phyloP scores from a whole-genome alignment of 1,139 yeast genomes.

The Pneumocystis oryctolagi region DNA sequence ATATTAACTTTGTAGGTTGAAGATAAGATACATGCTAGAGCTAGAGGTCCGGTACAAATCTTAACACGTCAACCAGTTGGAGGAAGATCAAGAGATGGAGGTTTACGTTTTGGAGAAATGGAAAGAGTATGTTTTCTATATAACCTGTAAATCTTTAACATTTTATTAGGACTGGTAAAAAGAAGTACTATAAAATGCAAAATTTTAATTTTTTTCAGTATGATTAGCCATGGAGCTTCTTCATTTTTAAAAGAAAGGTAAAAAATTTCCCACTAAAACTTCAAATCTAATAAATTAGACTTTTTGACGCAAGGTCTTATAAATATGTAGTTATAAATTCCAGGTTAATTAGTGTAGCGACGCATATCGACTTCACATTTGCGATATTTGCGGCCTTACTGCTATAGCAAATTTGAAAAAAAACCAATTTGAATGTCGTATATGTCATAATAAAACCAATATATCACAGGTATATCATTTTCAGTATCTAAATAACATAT shows the following conservation, averaged over 20 bases:
- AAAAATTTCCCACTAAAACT: neutral
- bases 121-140: constrained; percentile 68
- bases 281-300: neutral
- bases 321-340: neutral
- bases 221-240: constrained; percentile 99
- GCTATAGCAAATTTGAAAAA: constrained; percentile 94
- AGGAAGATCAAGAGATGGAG: constrained; percentile 99
- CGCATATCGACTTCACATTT: constrained; percentile 93
- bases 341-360: constrained; percentile 86
- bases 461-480: constrained; percentile 80
- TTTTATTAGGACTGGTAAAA: neutral
- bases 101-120: constrained; percentile 99
- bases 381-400: constrained; percentile 88
- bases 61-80: constrained; percentile 98
- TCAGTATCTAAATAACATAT: constrained; percentile 37
- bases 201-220: constrained; percentile 24
- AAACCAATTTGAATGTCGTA: constrained; percentile 94
- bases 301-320: neutral
- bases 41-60: constrained; percentile 97
- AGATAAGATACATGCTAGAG: constrained; percentile 98
- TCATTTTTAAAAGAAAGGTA: constrained; percentile 84
- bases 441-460: constrained; percentile 95
- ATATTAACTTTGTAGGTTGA: constrained; percentile 37
- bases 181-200: neutral
- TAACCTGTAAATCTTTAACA: neutral